These are phyloP conservation scores for Fusarium keratoplasticum DNA, from an alignment of 2,329 filamentous ascomycete genomes.

Conservation along the genomic window DNA sequence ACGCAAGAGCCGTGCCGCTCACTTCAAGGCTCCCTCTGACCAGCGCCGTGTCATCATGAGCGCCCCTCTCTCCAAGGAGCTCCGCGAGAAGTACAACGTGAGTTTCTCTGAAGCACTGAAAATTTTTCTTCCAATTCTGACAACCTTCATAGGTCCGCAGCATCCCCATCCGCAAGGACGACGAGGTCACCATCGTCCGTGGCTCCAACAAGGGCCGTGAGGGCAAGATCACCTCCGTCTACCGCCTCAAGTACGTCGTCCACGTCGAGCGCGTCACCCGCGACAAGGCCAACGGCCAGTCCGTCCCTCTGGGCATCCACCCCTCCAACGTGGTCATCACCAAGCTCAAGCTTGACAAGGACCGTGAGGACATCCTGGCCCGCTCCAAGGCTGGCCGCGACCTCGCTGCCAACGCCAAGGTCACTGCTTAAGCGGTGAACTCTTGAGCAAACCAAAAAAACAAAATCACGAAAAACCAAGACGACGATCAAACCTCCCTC, in stretches of 20 bases:
- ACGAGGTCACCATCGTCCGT: slow-evolving; percentile 93
- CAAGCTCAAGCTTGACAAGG: slow-evolving; percentile 98
- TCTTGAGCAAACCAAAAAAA: slow-evolving; percentile 39
- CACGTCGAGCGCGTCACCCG: slow-evolving; percentile 97
- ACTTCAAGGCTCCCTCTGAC: slow-evolving; percentile 96
- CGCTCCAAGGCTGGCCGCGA: slow-evolving; percentile 85
- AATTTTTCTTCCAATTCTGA: not conserved
- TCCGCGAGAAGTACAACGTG: slow-evolving; percentile 99
- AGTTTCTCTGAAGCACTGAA: slow-evolving; percentile 45
- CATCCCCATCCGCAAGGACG: slow-evolving; percentile 97
- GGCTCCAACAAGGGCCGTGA: slow-evolving; percentile 97
- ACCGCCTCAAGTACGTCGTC: slow-evolving; percentile 97
- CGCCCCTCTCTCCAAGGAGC: slow-evolving; percentile 94
- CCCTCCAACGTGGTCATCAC: slow-evolving; percentile 98
- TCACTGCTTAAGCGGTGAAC: slow-evolving; percentile 61
- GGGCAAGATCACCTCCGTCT: slow-evolving; percentile 98
- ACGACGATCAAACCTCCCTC: slow-evolving; percentile 35
- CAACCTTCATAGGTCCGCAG: slow-evolving; percentile 73
- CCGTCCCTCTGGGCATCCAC: slow-evolving; percentile 92
- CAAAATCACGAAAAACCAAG: slow-evolving; percentile 27
- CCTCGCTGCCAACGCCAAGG: slow-evolving; percentile 78
- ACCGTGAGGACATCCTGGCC: slow-evolving; percentile 89
- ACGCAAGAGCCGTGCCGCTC: slow-evolving; percentile 98
- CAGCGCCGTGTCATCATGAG: slow-evolving; percentile 97
- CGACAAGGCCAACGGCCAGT: slow-evolving; percentile 98